Evolutionary conservation across 1,284 basidiomycete species (phyloP), one percentile per base, ranked within the genome.

Genomic region (Vanrija sp.): DNA sequence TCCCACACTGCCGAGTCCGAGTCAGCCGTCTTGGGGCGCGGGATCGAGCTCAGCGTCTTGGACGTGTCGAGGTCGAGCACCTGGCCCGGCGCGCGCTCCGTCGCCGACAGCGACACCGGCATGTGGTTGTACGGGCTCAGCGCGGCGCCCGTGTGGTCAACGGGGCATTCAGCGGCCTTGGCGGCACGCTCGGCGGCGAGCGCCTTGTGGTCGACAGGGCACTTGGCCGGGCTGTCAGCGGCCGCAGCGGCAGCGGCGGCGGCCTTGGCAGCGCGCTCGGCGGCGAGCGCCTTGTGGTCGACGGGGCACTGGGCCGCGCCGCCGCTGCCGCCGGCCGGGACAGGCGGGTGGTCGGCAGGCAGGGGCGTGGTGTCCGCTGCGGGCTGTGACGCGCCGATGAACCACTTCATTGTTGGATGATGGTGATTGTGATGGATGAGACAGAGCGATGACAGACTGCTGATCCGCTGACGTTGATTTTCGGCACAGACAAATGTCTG

Each of bases 81-180:
- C 61, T 78, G 76, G 2, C 63, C 65, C 4, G 73, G 73, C n/a
- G 72, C 71, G 18, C 49, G 50, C 18, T 67, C 61, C 14, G 83
- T 75, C 8, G 83, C 78, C 0, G 84, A 75, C 51, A 82, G 80
- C 2, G 84, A 85, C 0, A 80, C 70, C 1, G 95, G 95, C 82
- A 98, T 96, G 68, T 94, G 86, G 78, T 97, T 98, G 51, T 86
- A 81, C 0, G 92, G 88, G 72, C 92, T 89, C 52, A 92, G 68
- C 6, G 65, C 58, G 26, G 49, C 53, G 25, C 54, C 56, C 7
- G 39, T 23, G 59, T 76, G 73, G 55, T 71, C 65, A 25, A 78
- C 67, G 16, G 76, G 74, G 56, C 76, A 76, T 57, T 69, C 62
- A 1, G 73, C 71, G 5, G 46, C 51, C n/a, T 34, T 25, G 38